Conservation (phyloP, 345 rosid genomes). For the Carallia brachiata region DNA sequence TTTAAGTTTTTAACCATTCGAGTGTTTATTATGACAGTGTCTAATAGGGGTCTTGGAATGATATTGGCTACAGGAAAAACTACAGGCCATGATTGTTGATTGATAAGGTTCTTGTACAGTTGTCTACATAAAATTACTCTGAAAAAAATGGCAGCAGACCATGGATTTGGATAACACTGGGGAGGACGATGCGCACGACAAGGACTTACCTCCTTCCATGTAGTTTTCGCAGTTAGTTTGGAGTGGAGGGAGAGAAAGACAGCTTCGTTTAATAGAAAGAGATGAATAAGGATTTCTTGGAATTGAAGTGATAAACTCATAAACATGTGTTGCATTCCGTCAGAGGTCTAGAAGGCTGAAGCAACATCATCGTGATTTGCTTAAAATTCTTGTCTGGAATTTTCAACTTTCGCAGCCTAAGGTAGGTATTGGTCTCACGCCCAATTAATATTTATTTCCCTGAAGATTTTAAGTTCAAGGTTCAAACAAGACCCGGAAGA, state of each 20-base stretch:
- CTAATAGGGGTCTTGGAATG: constrained; percentile 1
- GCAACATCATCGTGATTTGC: too few relatives aligned
- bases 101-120: too few relatives aligned
- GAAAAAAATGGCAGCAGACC: constrained; percentile 3
- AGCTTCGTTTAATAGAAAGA: constrained; percentile 22
- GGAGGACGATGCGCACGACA: constrained; percentile 42
- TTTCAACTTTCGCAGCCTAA: too few relatives aligned
- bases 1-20: too few relatives aligned
- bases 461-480: too few relatives aligned
- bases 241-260: constrained; percentile 79
- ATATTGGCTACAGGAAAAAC: background rate
- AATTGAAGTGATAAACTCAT: constrained; percentile 35
- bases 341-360: background rate
- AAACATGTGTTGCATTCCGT: background rate
- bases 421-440: too few relatives aligned
- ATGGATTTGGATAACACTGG: constrained; percentile 10
- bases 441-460: too few relatives aligned
- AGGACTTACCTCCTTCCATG: constrained; percentile 70
- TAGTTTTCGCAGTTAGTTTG: constrained; percentile 69
- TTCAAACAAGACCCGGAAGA: too few relatives aligned
- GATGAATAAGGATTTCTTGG: constrained; percentile 20
- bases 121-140: background rate
- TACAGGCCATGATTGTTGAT: constrained; percentile 2
- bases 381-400: too few relatives aligned
- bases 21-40: background rate